Conservation (phyloP, 352 stramenopile genomes). For the Phytophthora cajani region DNA sequence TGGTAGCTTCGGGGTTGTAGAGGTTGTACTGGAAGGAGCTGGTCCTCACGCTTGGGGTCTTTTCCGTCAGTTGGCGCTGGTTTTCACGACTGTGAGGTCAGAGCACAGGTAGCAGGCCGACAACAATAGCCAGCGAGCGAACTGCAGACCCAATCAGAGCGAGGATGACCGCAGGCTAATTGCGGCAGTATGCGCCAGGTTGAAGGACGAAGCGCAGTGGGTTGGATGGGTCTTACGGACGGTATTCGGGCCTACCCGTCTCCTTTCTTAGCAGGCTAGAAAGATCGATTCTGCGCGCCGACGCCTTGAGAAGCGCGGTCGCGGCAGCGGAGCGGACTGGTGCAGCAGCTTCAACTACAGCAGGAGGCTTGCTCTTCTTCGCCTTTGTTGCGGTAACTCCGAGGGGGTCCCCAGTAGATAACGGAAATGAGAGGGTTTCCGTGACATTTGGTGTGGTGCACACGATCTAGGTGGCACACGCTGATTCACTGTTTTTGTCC, state of each 20-base stretch:
- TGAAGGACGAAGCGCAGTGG: background rate
- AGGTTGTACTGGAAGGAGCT: background rate
- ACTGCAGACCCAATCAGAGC: conserved; percentile 2
- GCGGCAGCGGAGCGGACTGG: background rate
- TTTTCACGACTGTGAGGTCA: conserved; percentile 18
- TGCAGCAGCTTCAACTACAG: conserved; percentile 12
- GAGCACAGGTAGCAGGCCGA: background rate
- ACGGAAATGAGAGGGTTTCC: conserved; percentile 19
- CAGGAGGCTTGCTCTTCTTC: conserved; percentile 4
- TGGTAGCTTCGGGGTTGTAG: conserved; percentile 17
- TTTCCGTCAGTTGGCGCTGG: conserved; percentile 6
- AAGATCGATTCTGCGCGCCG: background rate
- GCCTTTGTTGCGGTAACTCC: background rate
- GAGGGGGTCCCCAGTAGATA: background rate
- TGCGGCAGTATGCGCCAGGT: background rate
- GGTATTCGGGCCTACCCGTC: background rate
- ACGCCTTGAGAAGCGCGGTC: background rate
- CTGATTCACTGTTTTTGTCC: conserved; percentile 32
- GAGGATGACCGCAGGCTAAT: background rate
- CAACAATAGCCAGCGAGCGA: conserved; percentile 28
- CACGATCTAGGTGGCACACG: conserved; percentile 11
- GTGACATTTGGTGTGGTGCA: background rate
- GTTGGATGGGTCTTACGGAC: background rate
- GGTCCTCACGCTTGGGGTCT: background rate
- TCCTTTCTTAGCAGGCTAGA: background rate